Base-by-base conservation (phyloP, 2,329 filamentous ascomycete genomes). In the Fusarium penzigii region DNA sequence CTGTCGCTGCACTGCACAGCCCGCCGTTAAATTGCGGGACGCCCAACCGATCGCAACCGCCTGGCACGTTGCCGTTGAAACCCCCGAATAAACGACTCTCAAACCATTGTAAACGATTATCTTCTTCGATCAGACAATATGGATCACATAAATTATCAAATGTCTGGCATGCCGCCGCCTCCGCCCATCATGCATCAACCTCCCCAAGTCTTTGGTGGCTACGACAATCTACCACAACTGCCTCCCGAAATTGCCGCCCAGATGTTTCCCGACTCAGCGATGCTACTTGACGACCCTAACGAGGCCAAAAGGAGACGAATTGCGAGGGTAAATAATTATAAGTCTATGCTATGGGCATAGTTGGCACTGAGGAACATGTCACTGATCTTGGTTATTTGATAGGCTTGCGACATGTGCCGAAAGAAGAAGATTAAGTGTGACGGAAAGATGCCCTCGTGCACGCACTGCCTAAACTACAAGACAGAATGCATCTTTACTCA, bases 351-450 rank as follows among this genome's bases (percentile, higher is more conserved):
- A 11, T 36, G 32, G 32, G 50, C 17, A 25, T 44, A 44, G 14
- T 48, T 47, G 44, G 43, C 38, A 41, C 16, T 12, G 29, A 20
- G 42, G 51, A 39, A 17, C 34, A 46, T 38, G 20, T 12, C 60
- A 45, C 61, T 64, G 53, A 64, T 53, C 43, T 12, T 17, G n/a
- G 36, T 12, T n/a, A 16, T 42, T 46, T 17, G 13, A 46, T 55
- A 92, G 89, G 92, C 92, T 46, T 96, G 92, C 75, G 92, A 96
- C 65, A 95, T 96, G 92, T 97, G 93, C 70, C 83, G 92, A 65
- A 96, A 96, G 76, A 92, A 90, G 75, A 96, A 93, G 80, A 94
- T 97, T 75, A 97, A 97, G 76, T 97, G 93, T 73, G 94, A 97
- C 69, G 93, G 94, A 62, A 96, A 95, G 75, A 85, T 96, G 74